Evolutionary conservation across 2,329 filamentous ascomycete species (phyloP), one percentile per base, ranked within the genome.

Genomic region (Aspergillus pseudoviridinutans): DNA sequence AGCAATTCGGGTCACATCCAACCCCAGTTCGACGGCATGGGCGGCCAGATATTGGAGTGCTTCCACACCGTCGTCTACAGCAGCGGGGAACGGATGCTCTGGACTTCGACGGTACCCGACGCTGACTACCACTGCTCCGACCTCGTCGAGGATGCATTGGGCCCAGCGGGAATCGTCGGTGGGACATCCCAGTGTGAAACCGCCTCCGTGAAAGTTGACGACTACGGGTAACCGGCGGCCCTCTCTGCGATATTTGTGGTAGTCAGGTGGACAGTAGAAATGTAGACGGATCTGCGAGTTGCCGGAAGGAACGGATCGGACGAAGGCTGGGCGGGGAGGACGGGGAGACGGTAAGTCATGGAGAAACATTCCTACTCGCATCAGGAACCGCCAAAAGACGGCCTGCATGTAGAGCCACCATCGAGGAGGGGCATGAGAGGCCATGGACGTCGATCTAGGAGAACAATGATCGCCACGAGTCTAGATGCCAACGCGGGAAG

Each of bases 311-410:
- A 90, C 80, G 20, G 78, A 78, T 49, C 79, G 81, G 50, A 78
- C 78, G 73, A 90, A 90, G 29, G 79, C 74, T 2, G 86, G 86
- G 32, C 75, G 76, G 1, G 85, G 84, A 5, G 87, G 85, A 51
- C 81, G 79, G 6, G 87, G 86, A 46, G 80, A 75, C 1, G 86
- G 82, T 58, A 87, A 74, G 55, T 80, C 82, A 69, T 91, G 87
- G 42, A 90, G 75, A 58, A 82, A 78, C 86, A 90, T 89, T 67
- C 87, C 87, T 56, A 89, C 80, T 57, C 79, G 79, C 82, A 89
- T 89, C 46, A 90, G 77, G 56, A 82, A 79, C 53, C 88, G 82
- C 86, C 87, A 89, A 69, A 87, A 82, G 28, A 80, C 74, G 50
- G 88, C 87, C 69, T 88, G 82, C 53, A 87, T 64, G 55, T 82